Base-by-base conservation (phyloP, 1,284 basidiomycete genomes). In the Volvariella volvacea region DNA sequence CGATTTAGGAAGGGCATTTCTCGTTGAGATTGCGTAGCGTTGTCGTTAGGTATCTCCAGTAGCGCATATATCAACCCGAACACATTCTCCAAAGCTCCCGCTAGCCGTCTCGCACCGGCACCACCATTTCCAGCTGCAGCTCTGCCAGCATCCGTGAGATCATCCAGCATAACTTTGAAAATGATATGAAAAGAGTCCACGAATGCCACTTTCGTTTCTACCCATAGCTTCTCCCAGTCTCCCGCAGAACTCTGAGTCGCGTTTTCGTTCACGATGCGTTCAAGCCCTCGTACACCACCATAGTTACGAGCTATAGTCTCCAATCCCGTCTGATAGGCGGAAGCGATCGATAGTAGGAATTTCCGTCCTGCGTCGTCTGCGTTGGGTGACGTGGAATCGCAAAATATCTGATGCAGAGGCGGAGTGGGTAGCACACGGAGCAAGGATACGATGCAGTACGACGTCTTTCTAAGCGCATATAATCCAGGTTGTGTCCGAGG, bases 161-260 rank as follows among this genome's bases (percentile, higher is more conserved):
- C 73, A 10, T 65, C 64, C 14, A 85, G 55, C 38, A 82, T 63
- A 2, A 66, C 61, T 21, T 65, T 63, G 33, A 85, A 51, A 34
- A 84, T 56, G 41, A 78, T 56, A 51, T 87, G 83, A 57, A 85
- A 83, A 10, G 70, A 58, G 51, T 88, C 84, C 19, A 88, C 59
- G 15, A 88, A 61, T n/a, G 76, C 73, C 4, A 82, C 76, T 62
- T 88, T 88, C 4, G 80, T 80, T 45, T 80, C 74, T 3, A 87
- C 65, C 72, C 78, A 83, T 38, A 83, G 69, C 16, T 64, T 67
- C 50, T 83, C 77, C 83, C 83, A 86, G 39, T 83, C 73, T 52
- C 80, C 78, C 14, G 71, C 19, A 6, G 59, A 10, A 65, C 60
- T 41, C 64, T 62, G 31, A 59, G 45, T 14, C 51, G 49, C 34